Percentiles rank a stretch among this genome's conserved stretches.
Evolutionary conservation across 805 yeast genomes (phyloP).

Genomic region (Schwanniomyces vanrijiae): DNA sequence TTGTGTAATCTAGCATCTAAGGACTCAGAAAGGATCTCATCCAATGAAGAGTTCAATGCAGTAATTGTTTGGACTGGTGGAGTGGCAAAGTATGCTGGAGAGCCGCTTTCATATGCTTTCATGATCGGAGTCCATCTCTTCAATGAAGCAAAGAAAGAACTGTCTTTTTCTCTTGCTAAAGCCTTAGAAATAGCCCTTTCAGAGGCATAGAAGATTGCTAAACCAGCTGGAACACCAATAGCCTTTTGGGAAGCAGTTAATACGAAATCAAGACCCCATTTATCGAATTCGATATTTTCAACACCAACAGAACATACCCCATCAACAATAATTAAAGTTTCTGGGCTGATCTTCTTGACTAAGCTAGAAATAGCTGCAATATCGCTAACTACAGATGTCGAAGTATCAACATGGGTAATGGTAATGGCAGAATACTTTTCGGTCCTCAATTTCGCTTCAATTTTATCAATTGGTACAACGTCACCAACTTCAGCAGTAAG

Average conservation of each 20-base stretch:
- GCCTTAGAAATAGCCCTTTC: constrained; percentile 71
- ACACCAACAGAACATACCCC: constrained; percentile 95
- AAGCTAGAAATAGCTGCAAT: constrained; percentile 60
- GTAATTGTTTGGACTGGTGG: constrained; percentile 89
- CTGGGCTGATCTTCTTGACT: constrained; percentile 70
- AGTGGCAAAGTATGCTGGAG: constrained; percentile 88
- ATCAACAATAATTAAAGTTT: constrained; percentile 81
- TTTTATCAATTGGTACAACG: constrained; percentile 53
- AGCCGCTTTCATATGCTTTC: constrained; percentile 80
- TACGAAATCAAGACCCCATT: constrained; percentile 87
- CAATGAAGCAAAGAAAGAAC: constrained; percentile 67
- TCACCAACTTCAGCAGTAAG: constrained; percentile 74
- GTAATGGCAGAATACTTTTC: constrained; percentile 68
- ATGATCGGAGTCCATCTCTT: constrained; percentile 87
- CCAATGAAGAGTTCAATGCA: constrained; percentile 75
- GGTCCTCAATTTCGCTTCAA: constrained; percentile 55
- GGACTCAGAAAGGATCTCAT: constrained; percentile 58
- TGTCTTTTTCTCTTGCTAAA: constrained; percentile 44
- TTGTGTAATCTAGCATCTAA: constrained; percentile 61
- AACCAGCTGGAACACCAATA: constrained; percentile 90
- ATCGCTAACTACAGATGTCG: constrained; percentile 87
- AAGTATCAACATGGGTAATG: constrained; percentile 94
- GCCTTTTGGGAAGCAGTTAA: constrained; percentile 96
- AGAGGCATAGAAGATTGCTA: constrained; percentile 74
- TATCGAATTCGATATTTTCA: constrained; percentile 80